Evolutionary conservation across 345 rosid species (phyloP), one percentile per base, ranked within the genome.

Genomic region (Carallia pectinifolia): DNA sequence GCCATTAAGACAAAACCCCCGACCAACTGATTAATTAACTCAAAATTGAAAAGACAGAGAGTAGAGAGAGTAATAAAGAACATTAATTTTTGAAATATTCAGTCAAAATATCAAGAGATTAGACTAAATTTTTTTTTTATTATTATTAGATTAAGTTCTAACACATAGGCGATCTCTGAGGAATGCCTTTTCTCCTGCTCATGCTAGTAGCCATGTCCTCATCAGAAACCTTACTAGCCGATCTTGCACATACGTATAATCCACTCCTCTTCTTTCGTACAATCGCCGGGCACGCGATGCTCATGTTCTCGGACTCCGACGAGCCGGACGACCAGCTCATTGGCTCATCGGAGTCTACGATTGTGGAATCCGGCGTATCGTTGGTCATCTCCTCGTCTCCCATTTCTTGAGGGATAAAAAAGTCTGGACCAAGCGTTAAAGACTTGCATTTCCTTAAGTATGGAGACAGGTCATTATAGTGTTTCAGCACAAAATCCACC

Each of bases 401-500:
- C 68, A 78, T 79, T 67, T 92, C 98, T 81, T 88, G 96, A 1
- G 97, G 99, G 64, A 89, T 85, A 68, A 90, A 74, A 85, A 84
- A 90, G 81, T 92, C 99, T 1, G 97, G 96, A 60, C 99, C 80
- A 19, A 96, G 91, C 36, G 88, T 86, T 56, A 96, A 81, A 4
- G 89, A 71, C 40, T 76, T 87, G 81, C 99, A 92, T 67, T 52
- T 83, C 82, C 80, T 86, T 27, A 94, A 64, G 74, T 77, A 90
- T 74, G 88, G 89, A 2, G 87, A 76, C 5, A 95, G 79, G 79
- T 89, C 91, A 69, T 78, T 84, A 80, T 80, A 85, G 72, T 92
- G 90, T 77, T 88, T 92, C 81, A 94, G 74, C 76, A 92, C 84
- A 76, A 86, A 96, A 48, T 96, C 98, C 88, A 96, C 99, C 99